Percentiles rank a stretch among this genome's conserved stretches.
phyloP scores from a whole-genome alignment of 805 yeast genomes.

The Wickerhamomyces subpelliculosus region DNA sequence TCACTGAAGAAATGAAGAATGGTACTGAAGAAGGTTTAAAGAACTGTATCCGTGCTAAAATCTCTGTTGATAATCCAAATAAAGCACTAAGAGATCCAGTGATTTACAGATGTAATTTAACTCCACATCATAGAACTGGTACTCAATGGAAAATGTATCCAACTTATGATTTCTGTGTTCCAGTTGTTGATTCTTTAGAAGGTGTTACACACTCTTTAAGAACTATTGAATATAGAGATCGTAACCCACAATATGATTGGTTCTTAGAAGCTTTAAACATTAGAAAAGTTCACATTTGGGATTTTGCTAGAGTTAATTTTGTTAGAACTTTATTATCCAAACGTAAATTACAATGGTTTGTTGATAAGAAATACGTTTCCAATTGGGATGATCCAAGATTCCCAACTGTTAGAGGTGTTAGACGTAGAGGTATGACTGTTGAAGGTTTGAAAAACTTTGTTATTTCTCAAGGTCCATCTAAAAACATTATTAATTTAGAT shows the following conservation, averaged over 20 bases:
- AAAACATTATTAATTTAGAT: constrained; percentile 92
- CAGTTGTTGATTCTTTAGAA: constrained; percentile 90
- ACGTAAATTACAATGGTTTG: constrained; percentile 99
- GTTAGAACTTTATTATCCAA: constrained; percentile 92
- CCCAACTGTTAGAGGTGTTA: constrained; percentile 99
- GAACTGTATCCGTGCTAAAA: constrained; percentile 95
- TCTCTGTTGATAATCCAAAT: constrained; percentile 84
- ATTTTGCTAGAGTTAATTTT: constrained; percentile 94
- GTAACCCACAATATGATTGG: constrained; percentile 98
- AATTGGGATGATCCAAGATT: constrained; percentile 99
- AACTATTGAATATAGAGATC: constrained; percentile 97
- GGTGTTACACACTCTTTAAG: constrained; percentile 98
- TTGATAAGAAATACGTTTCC: constrained; percentile 76
- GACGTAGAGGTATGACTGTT: constrained; percentile 99
- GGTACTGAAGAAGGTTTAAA: constrained; percentile 91
- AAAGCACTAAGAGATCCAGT: constrained; percentile 98
- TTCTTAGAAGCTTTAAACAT: constrained; percentile 71
- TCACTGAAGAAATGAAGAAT: constrained; percentile 86
- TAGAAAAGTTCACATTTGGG: constrained; percentile 96
- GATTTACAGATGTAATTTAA: constrained; percentile 92
- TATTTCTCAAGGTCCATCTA: constrained; percentile 95
- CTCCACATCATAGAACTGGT: constrained; percentile 98
- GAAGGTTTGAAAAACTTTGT: constrained; percentile 95
- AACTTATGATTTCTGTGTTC: constrained; percentile 97
- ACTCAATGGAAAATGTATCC: constrained; percentile 93